Conservation (phyloP, 257 asterid species). For the Leonotis leonurus region DNA sequence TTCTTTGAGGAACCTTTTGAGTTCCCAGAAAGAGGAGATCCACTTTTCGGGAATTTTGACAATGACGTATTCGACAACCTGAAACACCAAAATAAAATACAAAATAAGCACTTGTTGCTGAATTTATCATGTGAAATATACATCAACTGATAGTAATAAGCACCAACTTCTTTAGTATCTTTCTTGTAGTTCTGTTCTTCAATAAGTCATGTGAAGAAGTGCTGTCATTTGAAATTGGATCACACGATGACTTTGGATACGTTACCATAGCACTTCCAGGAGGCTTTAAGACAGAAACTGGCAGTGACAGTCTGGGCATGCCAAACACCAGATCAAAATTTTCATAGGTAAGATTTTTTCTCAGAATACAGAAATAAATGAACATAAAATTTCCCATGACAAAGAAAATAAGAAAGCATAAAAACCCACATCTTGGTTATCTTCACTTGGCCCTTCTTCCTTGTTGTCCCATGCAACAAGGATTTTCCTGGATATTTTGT, state of each 20-base stretch:
- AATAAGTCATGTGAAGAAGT: slow-evolving; percentile 22
- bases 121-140: not conserved
- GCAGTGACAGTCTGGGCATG: slow-evolving; percentile 38
- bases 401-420: slow-evolving; percentile 17
- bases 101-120: not conserved
- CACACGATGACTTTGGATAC: slow-evolving; percentile 24
- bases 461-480: slow-evolving; percentile 31
- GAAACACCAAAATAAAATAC: slow-evolving; percentile 25
- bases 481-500: slow-evolving; percentile 30
- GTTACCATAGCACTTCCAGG: slow-evolving; percentile 34
- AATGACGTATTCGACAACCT: slow-evolving; percentile 37
- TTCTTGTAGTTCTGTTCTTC: slow-evolving; percentile 33
- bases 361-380: not conserved
- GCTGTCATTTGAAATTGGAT: slow-evolving; percentile 35
- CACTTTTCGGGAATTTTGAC: slow-evolving; percentile 38
- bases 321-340: slow-evolving; percentile 13
- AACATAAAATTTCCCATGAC: slow-evolving; percentile 3
- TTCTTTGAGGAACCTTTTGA: slow-evolving; percentile 61
- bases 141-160: slow-evolving; percentile 14
- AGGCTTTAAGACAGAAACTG: slow-evolving; percentile 29
- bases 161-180: slow-evolving; percentile 59
- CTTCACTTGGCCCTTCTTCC: slow-evolving; percentile 41
- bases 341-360: not conserved
- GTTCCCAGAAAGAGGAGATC: slow-evolving; percentile 36
- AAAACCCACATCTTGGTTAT: slow-evolving; percentile 38